phyloP scores from a whole-genome alignment of 2,329 filamentous ascomycete species.

The Phialocephala subalpina region DNA sequence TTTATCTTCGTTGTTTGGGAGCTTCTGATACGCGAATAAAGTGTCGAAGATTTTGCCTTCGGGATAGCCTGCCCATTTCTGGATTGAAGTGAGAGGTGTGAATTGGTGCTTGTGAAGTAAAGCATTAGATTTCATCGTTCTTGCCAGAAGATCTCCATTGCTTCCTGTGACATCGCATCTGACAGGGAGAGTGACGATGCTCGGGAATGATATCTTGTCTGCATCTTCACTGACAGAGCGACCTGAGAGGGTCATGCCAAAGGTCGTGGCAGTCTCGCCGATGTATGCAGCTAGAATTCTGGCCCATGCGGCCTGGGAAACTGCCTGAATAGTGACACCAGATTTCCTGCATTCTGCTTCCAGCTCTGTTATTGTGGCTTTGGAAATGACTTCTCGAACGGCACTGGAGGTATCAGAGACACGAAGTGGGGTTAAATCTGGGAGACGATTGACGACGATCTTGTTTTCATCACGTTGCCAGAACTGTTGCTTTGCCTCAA shows the following conservation, averaged over 20 bases:
- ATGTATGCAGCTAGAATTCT: conserved; percentile 77
- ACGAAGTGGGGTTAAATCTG: conserved; percentile 72
- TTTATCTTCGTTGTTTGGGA: conserved; percentile 36
- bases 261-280: conserved; percentile 77
- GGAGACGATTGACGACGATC: conserved; percentile 74
- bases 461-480: conserved; percentile 67
- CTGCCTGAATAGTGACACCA: conserved; percentile 79
- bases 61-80: conserved; percentile 72
- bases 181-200: conserved; percentile 82
- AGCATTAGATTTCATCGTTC: conserved; percentile 72
- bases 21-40: conserved; percentile 83
- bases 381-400: conserved; percentile 49
- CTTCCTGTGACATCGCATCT: conserved; percentile 61
- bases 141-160: conserved; percentile 64
- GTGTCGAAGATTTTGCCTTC: conserved; percentile 81
- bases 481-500: conserved; percentile 55
- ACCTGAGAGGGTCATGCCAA: conserved; percentile 83
- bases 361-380: conserved; percentile 54
- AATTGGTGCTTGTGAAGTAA: conserved; percentile 74
- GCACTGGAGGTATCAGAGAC: conserved; percentile 44
- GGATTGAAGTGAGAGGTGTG: conserved; percentile 74
- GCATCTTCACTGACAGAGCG: conserved; percentile 67
- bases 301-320: conserved; percentile 81
- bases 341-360: conserved; percentile 61
- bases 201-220: conserved; percentile 73